A percentile compares a stretch with the other conserved stretches of the same genome.
Conservation (phyloP, 345 rosid genomes). For the Excoecaria cochinchinensis region DNA sequence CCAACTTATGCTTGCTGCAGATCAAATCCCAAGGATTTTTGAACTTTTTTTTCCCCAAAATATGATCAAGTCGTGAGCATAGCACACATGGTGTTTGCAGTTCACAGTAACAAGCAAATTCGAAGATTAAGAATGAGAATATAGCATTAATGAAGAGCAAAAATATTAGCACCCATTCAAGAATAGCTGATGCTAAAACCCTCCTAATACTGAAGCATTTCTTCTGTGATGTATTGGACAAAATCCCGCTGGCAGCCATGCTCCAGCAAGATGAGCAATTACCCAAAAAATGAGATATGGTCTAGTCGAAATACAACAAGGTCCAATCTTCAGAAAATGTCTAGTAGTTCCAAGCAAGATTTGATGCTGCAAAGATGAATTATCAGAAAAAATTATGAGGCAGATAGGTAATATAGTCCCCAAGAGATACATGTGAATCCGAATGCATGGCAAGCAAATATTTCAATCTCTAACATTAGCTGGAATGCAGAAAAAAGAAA, state of each 20-base stretch:
- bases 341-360: conserved; percentile 19
- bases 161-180: conserved; percentile 74
- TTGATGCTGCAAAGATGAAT: conserved; percentile 30
- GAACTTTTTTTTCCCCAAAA: conserved; percentile 46
- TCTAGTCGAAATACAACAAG: conserved; percentile 11
- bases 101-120: conserved; percentile 53
- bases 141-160: conserved; percentile 67
- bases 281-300: conserved; percentile 14
- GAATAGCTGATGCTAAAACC: conserved; percentile 64
- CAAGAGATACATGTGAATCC: neutral
- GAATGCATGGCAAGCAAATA: conserved; percentile 1
- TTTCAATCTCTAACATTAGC: neutral
- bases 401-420: neutral
- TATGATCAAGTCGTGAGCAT: conserved; percentile 88
- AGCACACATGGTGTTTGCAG: conserved; percentile 74
- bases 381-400: neutral
- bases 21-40: conserved; percentile 68
- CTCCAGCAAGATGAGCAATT: conserved; percentile 21
- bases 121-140: conserved; percentile 59
- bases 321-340: conserved; percentile 28
- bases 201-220: conserved; percentile 35
- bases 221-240: conserved; percentile 42
- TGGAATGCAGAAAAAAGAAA: neutral
- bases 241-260: conserved; percentile 50
- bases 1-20: conserved; percentile 74